Conservation (phyloP, 495 filamentous ascomycete genomes). For the Usnea hakonensis region DNA sequence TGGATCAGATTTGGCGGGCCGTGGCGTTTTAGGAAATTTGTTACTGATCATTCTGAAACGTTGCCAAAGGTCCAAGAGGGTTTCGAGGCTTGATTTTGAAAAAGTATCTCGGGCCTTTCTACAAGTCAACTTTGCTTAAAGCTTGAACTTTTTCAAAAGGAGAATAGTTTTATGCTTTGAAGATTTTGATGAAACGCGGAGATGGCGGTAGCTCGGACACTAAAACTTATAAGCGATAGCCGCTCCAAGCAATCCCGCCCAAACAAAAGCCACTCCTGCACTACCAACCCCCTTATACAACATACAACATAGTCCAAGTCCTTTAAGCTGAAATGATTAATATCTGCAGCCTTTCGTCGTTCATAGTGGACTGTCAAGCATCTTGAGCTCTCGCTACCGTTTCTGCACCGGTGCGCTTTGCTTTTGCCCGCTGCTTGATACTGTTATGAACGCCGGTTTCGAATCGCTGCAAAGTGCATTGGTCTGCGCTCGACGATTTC, state of each 20-base stretch:
- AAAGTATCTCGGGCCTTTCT: too few relatives aligned
- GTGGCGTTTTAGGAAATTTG: not conserved
- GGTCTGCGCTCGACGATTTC: not conserved
- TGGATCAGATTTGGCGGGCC: not conserved
- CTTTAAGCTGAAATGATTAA: not conserved
- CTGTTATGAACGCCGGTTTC: not conserved
- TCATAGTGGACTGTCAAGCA: too few relatives aligned
- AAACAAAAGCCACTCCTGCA: not conserved
- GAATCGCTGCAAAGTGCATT: not conserved
- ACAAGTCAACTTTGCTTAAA: too few relatives aligned
- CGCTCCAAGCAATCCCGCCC: not conserved
- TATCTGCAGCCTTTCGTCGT: too few relatives aligned
- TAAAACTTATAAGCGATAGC: not conserved
- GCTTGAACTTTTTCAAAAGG: too few relatives aligned
- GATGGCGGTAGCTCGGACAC: not conserved
- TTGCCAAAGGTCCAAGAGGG: not conserved
- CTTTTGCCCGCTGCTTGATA: not conserved
- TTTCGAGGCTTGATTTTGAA: too few relatives aligned
- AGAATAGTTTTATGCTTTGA: not conserved
- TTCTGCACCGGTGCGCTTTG: not conserved
- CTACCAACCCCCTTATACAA: not conserved
- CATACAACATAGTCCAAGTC: not conserved
- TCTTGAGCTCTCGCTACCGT: too few relatives aligned
- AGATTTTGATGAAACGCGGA: not conserved
- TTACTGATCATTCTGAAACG: not conserved